Evolutionary conservation across 345 rosid species (phyloP), one percentile per base, ranked within the genome.

Genomic region (Salix caprea): DNA sequence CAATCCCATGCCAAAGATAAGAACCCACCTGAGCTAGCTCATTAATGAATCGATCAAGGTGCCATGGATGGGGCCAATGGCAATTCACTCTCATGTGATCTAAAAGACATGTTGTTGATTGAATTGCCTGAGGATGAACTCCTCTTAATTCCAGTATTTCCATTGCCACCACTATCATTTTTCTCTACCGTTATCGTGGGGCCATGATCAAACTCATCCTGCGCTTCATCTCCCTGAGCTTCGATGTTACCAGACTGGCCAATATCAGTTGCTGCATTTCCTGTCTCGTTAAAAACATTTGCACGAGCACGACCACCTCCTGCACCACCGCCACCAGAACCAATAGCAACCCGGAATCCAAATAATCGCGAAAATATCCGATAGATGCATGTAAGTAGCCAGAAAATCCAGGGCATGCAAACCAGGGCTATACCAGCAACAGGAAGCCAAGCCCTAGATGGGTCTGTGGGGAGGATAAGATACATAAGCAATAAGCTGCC

Each of bases 361-460:
- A 77, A 84, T 13, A 75, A 60, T 15, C 96, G 86, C 7, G 97
- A 94, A 28, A 87, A 1, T 60, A 93, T 46, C 0, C 94, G 91
- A 68, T 92, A 94, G 4, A 84, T 26, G 69, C 89, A 89, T 0
- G 92, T 89, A 37, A 90, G 19, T 34, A 82, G 2, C 98, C 98
- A 91, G 73, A 94, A 95, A 18, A 87, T 26, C 98, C 98, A 92
- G 16, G 97, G 98, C 18, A 92, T 82, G 84, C 93, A 88, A 56
- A 90, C 91, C 4, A 91, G 87, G 78, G 82, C 7, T 37, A 90
- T 83, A 58, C 98, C 98, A 13, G 82, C 80, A 61, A 82, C 70
- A 46, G 93, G 87, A 23, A 90, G 85, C 93, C 92, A 91, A 18
- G 80, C 12, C 0, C 83, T 74, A 16, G 92, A 79, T 32, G 15